A percentile compares a stretch with the other conserved stretches of the same genome.
These are phyloP conservation scores for Tuber borchii DNA, from an alignment of 495 filamentous ascomycete species.

Conservation along the genomic window DNA sequence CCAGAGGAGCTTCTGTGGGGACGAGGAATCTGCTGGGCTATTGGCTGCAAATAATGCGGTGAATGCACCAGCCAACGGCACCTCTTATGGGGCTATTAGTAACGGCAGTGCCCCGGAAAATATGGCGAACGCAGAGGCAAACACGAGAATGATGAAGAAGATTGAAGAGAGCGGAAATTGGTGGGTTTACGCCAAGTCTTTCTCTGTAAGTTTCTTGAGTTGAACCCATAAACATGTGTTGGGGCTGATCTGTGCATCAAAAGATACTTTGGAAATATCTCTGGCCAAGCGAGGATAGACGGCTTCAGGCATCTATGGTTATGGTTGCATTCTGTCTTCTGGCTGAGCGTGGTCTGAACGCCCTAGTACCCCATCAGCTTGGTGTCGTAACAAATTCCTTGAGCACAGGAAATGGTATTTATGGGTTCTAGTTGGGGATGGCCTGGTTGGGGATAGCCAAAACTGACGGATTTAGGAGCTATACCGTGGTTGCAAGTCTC, in stretches of 20 bases:
- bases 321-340: conserved; percentile 59
- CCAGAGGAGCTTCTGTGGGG: conserved; percentile 13
- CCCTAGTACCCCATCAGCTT: conserved; percentile 61
- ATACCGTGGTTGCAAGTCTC: conserved; percentile 53
- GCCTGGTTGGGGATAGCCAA: not conserved
- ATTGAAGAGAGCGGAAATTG: conserved; percentile 58
- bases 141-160: conserved; percentile 52
- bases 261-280: conserved; percentile 60
- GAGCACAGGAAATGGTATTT: conserved; percentile 41
- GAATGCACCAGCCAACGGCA: conserved; percentile 8
- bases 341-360: conserved; percentile 54
- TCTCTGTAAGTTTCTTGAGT: conserved; percentile 46
- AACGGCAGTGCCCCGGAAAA: conserved; percentile 21
- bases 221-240: not conserved
- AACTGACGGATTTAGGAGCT: conserved; percentile 40
- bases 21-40: conserved; percentile 42
- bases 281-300: conserved; percentile 55
- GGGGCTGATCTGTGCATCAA: conserved; percentile 6
- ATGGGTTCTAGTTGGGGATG: not conserved
- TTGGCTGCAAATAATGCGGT: conserved; percentile 16
- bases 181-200: conserved; percentile 58
- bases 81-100: conserved; percentile 20
- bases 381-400: conserved; percentile 58
- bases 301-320: conserved; percentile 53
- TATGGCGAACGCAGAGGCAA: conserved; percentile 47